Evolutionary conservation across 768 basidiomycete species (phyloP).

Genomic region (Panus rudis): DNA sequence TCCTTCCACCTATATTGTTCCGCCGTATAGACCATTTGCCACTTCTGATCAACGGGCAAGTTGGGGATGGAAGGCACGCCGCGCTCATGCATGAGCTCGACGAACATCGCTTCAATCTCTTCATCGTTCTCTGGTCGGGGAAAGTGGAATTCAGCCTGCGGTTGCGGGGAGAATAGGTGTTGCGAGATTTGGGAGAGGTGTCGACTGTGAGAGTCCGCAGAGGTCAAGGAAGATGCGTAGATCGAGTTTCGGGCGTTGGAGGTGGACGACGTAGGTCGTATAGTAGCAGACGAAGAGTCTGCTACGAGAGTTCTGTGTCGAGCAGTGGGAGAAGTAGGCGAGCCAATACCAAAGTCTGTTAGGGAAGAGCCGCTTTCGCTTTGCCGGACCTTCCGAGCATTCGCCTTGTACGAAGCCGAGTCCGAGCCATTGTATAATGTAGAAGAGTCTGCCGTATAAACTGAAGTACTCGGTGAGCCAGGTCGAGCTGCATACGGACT

Average conservation of each 20-base stretch:
- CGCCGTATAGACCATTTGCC: conserved; percentile 82
- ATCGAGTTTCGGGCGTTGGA: conserved; percentile 55
- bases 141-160: conserved; percentile 60
- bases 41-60: conserved; percentile 78
- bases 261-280: conserved; percentile 30
- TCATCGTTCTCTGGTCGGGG: conserved; percentile 69
- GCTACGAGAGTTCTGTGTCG: conserved; percentile 10
- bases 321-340: conserved; percentile 24
- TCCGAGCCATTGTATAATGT: conserved; percentile 49
- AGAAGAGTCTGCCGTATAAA: conserved; percentile 51
- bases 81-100: conserved; percentile 65
- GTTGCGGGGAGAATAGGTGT: conserved; percentile 28
- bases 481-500: conserved; percentile 29
- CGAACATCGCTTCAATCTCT: conserved; percentile 77
- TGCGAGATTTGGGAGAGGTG: conserved; percentile 41
- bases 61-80: conserved; percentile 54
- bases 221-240: conserved; percentile 51
- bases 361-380: conserved; percentile 51
- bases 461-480: conserved; percentile 43
- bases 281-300: conserved; percentile 13
- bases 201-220: conserved; percentile 46
- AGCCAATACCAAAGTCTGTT: conserved; percentile 44
- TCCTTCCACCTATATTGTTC: conserved; percentile 76
- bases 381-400: conserved; percentile 37
- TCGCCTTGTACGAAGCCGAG: conserved; percentile 30